Conservation (phyloP, 768 basidiomycete species). For the Calocybe indica region DNA sequence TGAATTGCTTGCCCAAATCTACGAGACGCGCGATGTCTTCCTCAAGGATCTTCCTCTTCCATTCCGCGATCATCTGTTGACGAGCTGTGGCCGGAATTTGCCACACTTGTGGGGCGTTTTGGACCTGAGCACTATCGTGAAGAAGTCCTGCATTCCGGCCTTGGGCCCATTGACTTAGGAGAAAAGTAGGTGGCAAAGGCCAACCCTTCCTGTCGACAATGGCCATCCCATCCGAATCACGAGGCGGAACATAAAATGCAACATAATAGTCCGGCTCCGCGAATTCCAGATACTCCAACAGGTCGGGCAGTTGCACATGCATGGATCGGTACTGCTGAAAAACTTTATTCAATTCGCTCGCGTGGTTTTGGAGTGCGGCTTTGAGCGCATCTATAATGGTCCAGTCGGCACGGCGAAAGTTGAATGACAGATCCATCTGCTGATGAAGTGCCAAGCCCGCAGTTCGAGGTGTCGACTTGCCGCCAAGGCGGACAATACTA, state of each 20-base stretch:
- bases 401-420: conserved; percentile 28
- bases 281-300: conserved; percentile 47
- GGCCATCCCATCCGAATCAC: conserved; percentile 36
- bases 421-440: conserved; percentile 17
- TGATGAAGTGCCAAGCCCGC: conserved; percentile 38
- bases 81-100: conserved; percentile 22
- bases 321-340: conserved; percentile 16
- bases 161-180: conserved; percentile 40
- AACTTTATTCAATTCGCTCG: conserved; percentile 15
- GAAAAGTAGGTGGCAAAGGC: conserved; percentile 27
- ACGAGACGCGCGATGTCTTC: conserved; percentile 29
- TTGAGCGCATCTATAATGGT: conserved; percentile 34
- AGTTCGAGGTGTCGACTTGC: conserved; percentile 46
- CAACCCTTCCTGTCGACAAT: conserved; percentile 34
- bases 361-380: conserved; percentile 6
- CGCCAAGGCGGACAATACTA: conserved; percentile 52
- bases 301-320: conserved; percentile 15
- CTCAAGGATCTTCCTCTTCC: conserved; percentile 28
- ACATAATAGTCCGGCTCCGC: conserved; percentile 37
- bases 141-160: conserved; percentile 42
- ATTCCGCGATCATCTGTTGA: conserved; percentile 18
- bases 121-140: conserved; percentile 17
- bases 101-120: conserved; percentile 24
- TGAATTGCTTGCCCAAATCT: conserved; percentile 29
- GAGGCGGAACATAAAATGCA: conserved; percentile 37